Conservation (phyloP, 768 basidiomycete species). For the Pholiota molesta region DNA sequence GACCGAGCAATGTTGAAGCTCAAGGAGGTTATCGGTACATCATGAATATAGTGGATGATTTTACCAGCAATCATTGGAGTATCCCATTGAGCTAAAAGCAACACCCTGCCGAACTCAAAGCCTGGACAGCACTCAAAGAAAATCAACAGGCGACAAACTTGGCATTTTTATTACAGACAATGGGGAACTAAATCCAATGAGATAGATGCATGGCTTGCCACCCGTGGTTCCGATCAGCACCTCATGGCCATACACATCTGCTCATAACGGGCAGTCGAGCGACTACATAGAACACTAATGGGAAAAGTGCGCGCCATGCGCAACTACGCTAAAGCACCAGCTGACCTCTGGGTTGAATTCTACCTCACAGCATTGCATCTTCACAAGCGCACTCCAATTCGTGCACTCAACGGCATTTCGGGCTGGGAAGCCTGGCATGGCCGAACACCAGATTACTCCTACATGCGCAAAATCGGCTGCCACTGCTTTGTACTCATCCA, state of each 20-base stretch:
- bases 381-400: slow-evolving; percentile 13
- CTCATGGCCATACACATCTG: slow-evolving; percentile 38
- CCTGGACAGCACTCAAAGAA: slow-evolving; percentile 32
- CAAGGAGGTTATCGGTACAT: slow-evolving; percentile 28
- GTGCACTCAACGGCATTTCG: slow-evolving; percentile 8
- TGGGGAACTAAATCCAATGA: slow-evolving; percentile 26
- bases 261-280: slow-evolving; percentile 39
- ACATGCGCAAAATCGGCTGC: slow-evolving; percentile 34
- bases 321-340: slow-evolving; percentile 25
- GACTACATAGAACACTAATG: slow-evolving; percentile 37
- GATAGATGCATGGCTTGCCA: slow-evolving; percentile 21
- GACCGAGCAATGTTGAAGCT: slow-evolving; percentile 24
- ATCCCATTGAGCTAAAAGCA: slow-evolving; percentile 34
- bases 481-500: slow-evolving; percentile 28
- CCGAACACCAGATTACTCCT: slow-evolving; percentile 24
- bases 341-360: slow-evolving; percentile 36
- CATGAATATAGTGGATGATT: slow-evolving; percentile 40
- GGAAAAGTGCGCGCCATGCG: slow-evolving; percentile 32
- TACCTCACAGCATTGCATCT: slow-evolving; percentile 32
- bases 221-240: slow-evolving; percentile 15
- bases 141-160: slow-evolving; percentile 20
- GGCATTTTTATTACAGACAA: slow-evolving; percentile 19
- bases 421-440: slow-evolving; percentile 23
- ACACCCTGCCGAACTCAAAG: slow-evolving; percentile 26
- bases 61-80: slow-evolving; percentile 30